These are phyloP conservation scores for Fusarium sp. DNA, from an alignment of 2,329 filamentous ascomycete genomes.

Conservation along the genomic window DNA sequence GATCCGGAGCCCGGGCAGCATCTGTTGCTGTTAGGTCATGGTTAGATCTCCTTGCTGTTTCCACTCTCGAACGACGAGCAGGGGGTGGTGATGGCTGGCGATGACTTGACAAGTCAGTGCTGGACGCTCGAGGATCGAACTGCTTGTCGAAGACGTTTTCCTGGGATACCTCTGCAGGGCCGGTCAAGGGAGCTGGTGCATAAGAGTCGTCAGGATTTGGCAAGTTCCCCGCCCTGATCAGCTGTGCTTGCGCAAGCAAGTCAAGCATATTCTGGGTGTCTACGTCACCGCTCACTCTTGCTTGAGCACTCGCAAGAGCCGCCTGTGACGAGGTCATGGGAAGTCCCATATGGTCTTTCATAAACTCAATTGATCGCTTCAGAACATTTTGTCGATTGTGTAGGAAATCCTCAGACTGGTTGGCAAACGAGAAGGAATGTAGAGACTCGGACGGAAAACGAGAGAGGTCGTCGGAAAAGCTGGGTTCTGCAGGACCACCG, in stretches of 20 bases:
- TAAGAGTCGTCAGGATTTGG: conserved; percentile 59
- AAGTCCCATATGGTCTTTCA: conserved; percentile 92
- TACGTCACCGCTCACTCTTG: conserved; percentile 81
- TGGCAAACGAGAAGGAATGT: conserved; percentile 97
- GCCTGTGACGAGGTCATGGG: conserved; percentile 72
- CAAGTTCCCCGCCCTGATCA: conserved; percentile 76
- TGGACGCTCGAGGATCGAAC: conserved; percentile 70
- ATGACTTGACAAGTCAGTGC: conserved; percentile 59
- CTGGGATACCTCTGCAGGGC: conserved; percentile 77
- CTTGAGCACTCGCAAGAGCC: conserved; percentile 84
- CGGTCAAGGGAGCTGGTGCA: conserved; percentile 74
- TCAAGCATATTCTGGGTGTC: conserved; percentile 94
- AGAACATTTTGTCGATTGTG: conserved; percentile 93
- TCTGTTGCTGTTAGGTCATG: conserved; percentile 33
- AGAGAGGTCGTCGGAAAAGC: conserved; percentile 86
- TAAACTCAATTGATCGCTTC: conserved; percentile 94
- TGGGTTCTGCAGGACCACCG: conserved; percentile 76
- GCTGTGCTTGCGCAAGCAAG: conserved; percentile 81
- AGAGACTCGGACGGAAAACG: conserved; percentile 95
- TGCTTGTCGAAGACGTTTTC: conserved; percentile 88
- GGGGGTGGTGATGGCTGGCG: conserved; percentile 51
- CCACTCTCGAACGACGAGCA: conserved; percentile 32
- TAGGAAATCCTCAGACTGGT: conserved; percentile 91
- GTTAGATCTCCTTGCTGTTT: conserved; percentile 30
- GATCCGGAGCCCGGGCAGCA: conserved; percentile 54